Evolutionary conservation across 2,329 filamentous ascomycete species (phyloP).

Genomic region (Amylocarpus encephaloides): DNA sequence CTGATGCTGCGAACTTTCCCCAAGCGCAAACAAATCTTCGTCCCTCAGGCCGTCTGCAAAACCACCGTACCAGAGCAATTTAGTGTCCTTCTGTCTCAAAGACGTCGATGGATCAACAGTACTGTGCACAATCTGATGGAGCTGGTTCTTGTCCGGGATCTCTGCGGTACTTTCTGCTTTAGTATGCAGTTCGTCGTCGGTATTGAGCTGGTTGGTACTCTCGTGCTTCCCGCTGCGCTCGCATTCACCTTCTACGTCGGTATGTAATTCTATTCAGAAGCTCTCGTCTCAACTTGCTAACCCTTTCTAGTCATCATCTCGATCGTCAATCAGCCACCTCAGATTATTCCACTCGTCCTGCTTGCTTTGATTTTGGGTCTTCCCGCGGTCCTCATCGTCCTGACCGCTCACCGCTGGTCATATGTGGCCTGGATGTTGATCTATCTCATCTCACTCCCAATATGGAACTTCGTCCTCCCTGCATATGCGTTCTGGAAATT

Average conservation of each 20-base stretch:
- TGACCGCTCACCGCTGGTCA: slow-evolving; percentile 87
- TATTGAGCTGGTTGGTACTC: slow-evolving; percentile 87
- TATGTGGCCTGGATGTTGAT: slow-evolving; percentile 97
- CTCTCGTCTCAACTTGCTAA: slow-evolving; percentile 13
- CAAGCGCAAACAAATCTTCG: slow-evolving; percentile 97
- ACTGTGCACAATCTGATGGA: slow-evolving; percentile 99
- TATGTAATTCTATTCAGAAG: slow-evolving; percentile 43
- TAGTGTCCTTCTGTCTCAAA: slow-evolving; percentile 85
- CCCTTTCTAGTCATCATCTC: slow-evolving; percentile 65
- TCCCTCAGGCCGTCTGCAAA: slow-evolving; percentile 98
- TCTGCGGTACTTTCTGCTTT: slow-evolving; percentile 99
- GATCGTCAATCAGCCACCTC: slow-evolving; percentile 68
- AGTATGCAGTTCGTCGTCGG: slow-evolving; percentile 99
- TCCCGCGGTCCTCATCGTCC: slow-evolving; percentile 81
- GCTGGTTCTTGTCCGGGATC: slow-evolving; percentile 85
- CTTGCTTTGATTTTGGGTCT: slow-evolving; percentile 88
- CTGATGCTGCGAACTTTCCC: slow-evolving; percentile 98
- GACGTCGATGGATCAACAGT: slow-evolving; percentile 98
- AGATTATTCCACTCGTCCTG: slow-evolving; percentile 85
- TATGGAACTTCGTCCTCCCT: slow-evolving; percentile 97
- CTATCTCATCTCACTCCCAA: slow-evolving; percentile 83
- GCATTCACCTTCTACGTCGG: slow-evolving; percentile 94
- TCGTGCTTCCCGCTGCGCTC: slow-evolving; percentile 93
- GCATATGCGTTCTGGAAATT: slow-evolving; percentile 99
- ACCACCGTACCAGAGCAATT: slow-evolving; percentile 93